Evolutionary conservation across 805 yeast species (phyloP), one percentile per base, ranked within the genome.

Genomic region (Wickerhamomyces kurtzmanii): DNA sequence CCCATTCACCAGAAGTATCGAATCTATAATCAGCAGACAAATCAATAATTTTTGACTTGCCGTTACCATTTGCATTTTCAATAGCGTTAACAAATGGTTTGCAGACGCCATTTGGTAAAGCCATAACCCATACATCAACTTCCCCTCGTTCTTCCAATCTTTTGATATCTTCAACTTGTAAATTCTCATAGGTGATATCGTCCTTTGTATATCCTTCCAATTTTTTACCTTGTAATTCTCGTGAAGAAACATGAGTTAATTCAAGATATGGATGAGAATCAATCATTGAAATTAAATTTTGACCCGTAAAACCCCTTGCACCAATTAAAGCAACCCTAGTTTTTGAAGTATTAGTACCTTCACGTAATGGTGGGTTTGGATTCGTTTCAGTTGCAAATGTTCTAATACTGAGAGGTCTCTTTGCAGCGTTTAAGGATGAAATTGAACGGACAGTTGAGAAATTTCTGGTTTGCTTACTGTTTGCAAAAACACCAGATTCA

Each of bases 121-220:
- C 98, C 98, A 93, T 91, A 16, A 93, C 94, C 98, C 99, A 91
- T 29, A 87, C 79, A 47, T 91, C 98, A 33, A 91, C 83, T 30
- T 72, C 82, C 27, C 75, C 72, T 26, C 73, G 62, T 38, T 75
- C 67, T 56, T 89, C 98, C 37, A 91, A 59, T 38, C 64, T 59
- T 47, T 74, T 74, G 39, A 91, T 79, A 43, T 91, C 97, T 47
- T 85, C 96, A 24, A 78, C 69, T 49, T 79, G 87, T 43, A 91
- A 65, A 56, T 87, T 91, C 36, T 83, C 83, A 58, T 91, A 91
- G 29, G 70, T 66, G 31, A 89, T 71, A 33, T 81, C 74, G 31
- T 70, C 65, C 59, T 89, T 91, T 48, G 75, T 76, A 67, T 91
- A 91, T 15, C 94, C 96, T 45, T 75, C 71, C 36, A 91, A 71